These are phyloP conservation scores for Microsporum canis DNA, from an alignment of 2,329 filamentous ascomycete genomes.

Conservation along the genomic window DNA sequence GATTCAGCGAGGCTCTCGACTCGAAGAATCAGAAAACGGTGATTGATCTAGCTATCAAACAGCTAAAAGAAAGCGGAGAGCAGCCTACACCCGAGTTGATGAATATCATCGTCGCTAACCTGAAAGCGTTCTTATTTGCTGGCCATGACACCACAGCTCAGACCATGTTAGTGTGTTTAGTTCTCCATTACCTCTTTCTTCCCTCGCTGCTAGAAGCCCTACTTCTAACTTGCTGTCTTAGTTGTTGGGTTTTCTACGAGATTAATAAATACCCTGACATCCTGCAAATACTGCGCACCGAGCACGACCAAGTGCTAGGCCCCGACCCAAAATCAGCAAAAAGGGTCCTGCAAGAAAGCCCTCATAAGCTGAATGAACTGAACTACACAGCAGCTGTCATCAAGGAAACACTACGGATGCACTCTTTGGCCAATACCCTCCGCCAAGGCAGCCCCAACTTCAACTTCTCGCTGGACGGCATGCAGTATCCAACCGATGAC, in stretches of 20 bases:
- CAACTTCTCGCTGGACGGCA: background rate
- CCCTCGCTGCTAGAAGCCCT: background rate
- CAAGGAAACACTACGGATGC: conserved; percentile 45
- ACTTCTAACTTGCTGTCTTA: background rate
- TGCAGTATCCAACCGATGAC: background rate
- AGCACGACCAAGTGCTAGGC: conserved; percentile 45
- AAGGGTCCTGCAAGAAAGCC: conserved; percentile 25
- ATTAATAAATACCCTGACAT: conserved; percentile 18
- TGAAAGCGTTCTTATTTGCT: conserved; percentile 26
- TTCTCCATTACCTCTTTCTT: conserved; percentile 18
- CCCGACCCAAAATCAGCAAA: conserved; percentile 28
- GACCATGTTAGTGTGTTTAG: conserved; percentile 17
- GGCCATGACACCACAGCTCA: conserved; percentile 27
- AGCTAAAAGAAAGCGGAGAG: conserved; percentile 1
- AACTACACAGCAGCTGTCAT: conserved; percentile 44
- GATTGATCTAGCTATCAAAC: conserved; percentile 6
- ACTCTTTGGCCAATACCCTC: conserved; percentile 29
- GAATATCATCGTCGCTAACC: conserved; percentile 13
- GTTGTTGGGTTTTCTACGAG: conserved; percentile 1
- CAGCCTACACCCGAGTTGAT: background rate
- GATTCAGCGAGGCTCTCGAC: background rate
- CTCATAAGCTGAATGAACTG: conserved; percentile 38
- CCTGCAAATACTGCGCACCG: conserved; percentile 32
- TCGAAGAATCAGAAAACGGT: conserved; percentile 3
- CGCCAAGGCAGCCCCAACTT: background rate